Base-by-base conservation (phyloP, 208 protist species). In the Leishmania turanica region DNA sequence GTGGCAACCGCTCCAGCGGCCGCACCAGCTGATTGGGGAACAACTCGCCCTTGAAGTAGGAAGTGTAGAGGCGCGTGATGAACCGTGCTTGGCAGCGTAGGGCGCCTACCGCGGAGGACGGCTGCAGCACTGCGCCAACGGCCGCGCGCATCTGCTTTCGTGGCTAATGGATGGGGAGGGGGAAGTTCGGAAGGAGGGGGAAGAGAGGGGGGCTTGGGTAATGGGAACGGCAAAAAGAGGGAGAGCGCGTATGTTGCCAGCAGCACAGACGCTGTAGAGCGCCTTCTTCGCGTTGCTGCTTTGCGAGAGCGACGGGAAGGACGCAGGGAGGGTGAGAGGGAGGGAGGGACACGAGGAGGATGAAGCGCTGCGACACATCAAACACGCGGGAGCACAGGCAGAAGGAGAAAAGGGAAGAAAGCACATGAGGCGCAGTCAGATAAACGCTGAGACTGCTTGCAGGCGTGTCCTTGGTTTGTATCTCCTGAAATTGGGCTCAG, bases 11-110 rank as follows among this genome's bases (percentile, higher is more conserved):
- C 79, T 90, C 80, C 54, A 82, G 81, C 27, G 81, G 91, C 13
- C 82, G 89, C 66, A 96, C 92, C 8, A 98, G 79, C 75, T 98
- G 95, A 69, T 82, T 93, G 0, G 95, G 95, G 51, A 90, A 97
- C 7, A 96, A 84, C 42, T 91, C 82, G 2, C 92, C 93, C 11
- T 88, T 79, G 83, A 92, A 98, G 82, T 90, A 98, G 27, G 93
- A 97, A 17, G 95, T 97, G 86, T 98, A 98, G 34, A 98, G 85
- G 21, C 95, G 89, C 34, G 93, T 98, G 45, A 95, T 84, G 85
- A 74, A 80, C 1, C 93, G 90, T 13, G 84, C 79, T 72, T 90
- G 90, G 78, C 89, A 85, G 17, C 34, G 27, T 71, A 97, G 82
- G 1, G 86, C 75, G 74, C 40, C 74, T 19, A 27, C 34, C 34